These are phyloP conservation scores for Lepiota brunneoincarnata DNA, from an alignment of 768 basidiomycete species.

Conservation along the genomic window DNA sequence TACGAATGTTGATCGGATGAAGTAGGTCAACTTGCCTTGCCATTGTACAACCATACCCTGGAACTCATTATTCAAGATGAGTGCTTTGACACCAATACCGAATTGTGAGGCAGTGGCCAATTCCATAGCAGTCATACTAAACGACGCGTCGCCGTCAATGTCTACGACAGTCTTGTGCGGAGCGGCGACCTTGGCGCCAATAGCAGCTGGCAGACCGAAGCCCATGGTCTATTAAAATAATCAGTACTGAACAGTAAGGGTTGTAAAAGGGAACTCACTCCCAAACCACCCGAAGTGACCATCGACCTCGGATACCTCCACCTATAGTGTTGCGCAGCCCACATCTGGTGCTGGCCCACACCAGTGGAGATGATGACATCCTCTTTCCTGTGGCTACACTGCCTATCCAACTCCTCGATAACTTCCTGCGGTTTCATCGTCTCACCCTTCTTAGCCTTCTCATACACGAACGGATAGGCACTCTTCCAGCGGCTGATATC, in stretches of 20 bases:
- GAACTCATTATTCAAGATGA: conserved; percentile 94
- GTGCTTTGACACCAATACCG: conserved; percentile 91
- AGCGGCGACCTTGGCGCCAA: conserved; percentile 96
- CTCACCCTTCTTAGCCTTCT: conserved; percentile 56
- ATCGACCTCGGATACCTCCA: conserved; percentile 87
- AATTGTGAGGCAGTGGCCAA: conserved; percentile 90
- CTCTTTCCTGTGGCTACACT: conserved; percentile 78
- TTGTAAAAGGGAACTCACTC: conserved; percentile 50
- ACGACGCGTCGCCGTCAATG: conserved; percentile 96
- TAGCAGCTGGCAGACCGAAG: conserved; percentile 90
- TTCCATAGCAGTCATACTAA: conserved; percentile 99
- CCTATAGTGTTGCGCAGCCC: conserved; percentile 93
- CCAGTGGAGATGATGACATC: conserved; percentile 89
- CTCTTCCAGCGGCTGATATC: conserved; percentile 85
- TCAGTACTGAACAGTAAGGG: conserved; percentile 5
- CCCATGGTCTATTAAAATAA: conserved; percentile 85
- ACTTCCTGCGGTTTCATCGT: conserved; percentile 96
- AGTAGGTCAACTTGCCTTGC: conserved; percentile 65
- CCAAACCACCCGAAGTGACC: conserved; percentile 93
- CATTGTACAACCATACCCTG: conserved; percentile 99
- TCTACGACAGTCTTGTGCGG: conserved; percentile 94
- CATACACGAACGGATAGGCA: conserved; percentile 88
- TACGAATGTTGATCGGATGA: conserved; percentile 9
- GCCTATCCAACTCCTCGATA: conserved; percentile 85
- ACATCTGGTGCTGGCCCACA: conserved; percentile 99